phyloP scores from a whole-genome alignment of 371 early-diverging fungal genomes.

The Lichtheimia hyalospora region DNA sequence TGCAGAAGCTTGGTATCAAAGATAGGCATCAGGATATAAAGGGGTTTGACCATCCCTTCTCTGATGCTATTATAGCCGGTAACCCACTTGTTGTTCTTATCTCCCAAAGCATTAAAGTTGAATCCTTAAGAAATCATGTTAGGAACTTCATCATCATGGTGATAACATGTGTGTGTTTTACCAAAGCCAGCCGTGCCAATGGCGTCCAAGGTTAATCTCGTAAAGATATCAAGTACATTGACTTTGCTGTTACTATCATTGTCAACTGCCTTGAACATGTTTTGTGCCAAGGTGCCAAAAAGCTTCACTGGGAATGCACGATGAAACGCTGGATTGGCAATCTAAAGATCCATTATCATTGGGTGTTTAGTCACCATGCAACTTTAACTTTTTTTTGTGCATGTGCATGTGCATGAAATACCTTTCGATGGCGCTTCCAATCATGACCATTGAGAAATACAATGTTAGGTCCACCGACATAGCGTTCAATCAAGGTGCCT shows the following conservation, averaged over 20 bases:
- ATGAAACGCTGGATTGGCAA: conserved; percentile 44
- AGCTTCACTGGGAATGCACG: conserved; percentile 32
- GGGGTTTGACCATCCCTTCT: conserved; percentile 12
- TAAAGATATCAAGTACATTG: conserved; percentile 18
- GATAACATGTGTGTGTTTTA: neutral
- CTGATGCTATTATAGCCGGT: conserved; percentile 2
- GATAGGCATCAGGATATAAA: conserved; percentile 24
- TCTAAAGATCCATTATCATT: conserved; percentile 3
- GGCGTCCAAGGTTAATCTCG: conserved; percentile 35
- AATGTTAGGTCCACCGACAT: conserved; percentile 22
- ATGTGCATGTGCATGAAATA: conserved; percentile 4
- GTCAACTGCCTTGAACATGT: conserved; percentile 23
- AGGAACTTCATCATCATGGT: no score
- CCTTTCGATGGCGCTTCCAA: conserved; percentile 30
- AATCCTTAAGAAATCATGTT: no score
- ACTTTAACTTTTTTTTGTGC: neutral
- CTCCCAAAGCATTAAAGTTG: conserved; percentile 26
- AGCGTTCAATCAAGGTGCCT: conserved; percentile 12
- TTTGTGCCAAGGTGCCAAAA: conserved; percentile 24
- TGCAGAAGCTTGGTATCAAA: conserved; percentile 15
- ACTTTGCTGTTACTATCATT: neutral
- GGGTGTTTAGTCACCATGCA: neutral
- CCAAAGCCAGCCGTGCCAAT: conserved; percentile 42
- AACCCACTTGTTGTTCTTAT: conserved; percentile 11
- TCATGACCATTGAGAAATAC: conserved; percentile 18